Conservation (phyloP, 179 eudicot species). For the Camellia oleifera region DNA sequence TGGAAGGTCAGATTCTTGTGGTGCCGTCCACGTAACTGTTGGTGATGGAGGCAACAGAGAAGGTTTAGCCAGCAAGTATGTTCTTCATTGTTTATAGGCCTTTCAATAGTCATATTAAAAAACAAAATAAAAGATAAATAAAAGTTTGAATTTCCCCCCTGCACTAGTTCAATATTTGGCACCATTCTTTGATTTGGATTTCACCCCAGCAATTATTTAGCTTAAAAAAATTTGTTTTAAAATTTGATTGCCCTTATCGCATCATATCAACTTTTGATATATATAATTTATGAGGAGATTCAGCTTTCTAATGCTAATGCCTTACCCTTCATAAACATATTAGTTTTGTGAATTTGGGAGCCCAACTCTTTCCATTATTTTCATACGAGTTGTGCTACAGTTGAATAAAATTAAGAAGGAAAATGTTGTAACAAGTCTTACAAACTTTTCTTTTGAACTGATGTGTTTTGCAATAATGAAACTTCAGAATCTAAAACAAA, state of each 20-base stretch:
- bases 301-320: not conserved
- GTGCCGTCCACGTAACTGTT: slow-evolving; percentile 90
- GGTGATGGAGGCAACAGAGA: slow-evolving; percentile 98
- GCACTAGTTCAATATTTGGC: not conserved
- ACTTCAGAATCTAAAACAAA: no score
- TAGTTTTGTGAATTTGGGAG: not conserved
- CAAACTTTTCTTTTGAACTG: no score
- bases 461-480: no score
- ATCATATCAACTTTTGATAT: not conserved
- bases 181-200: not conserved
- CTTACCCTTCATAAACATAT: not conserved
- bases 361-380: not conserved
- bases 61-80: slow-evolving; percentile 82
- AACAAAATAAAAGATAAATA: not conserved
- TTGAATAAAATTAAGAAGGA: no score
- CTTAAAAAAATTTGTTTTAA: not conserved
- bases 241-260: not conserved
- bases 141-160: not conserved
- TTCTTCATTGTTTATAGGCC: not conserved
- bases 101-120: not conserved
- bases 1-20: slow-evolving; percentile 75
- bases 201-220: not conserved
- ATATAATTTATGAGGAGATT: not conserved
- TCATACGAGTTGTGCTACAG: no score
- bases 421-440: no score